These are phyloP conservation scores for Penicillium brasilianum DNA, from an alignment of 2,329 filamentous ascomycete genomes.

Conservation along the genomic window DNA sequence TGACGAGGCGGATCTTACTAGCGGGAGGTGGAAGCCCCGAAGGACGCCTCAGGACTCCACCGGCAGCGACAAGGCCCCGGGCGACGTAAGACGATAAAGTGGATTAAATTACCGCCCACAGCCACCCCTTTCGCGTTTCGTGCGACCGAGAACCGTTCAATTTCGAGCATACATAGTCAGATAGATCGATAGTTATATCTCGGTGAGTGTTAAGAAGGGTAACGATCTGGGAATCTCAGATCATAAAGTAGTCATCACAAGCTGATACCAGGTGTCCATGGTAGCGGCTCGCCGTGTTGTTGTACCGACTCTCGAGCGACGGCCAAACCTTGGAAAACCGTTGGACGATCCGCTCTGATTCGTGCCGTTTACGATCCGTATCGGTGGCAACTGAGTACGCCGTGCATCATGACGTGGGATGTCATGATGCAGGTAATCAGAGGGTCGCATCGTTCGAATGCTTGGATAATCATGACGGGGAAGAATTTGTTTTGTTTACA, in stretches of 20 bases:
- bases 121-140: not conserved
- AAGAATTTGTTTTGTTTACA: not conserved
- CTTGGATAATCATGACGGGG: not conserved
- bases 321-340: not conserved
- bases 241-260: not conserved
- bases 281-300: not conserved
- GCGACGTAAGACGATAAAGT: not conserved
- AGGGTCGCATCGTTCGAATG: not conserved
- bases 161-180: not conserved
- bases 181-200: not conserved
- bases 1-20: not conserved
- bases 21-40: not conserved
- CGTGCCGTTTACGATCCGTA: not conserved
- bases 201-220: not conserved
- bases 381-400: slow-evolving; percentile 22
- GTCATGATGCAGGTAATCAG: not conserved
- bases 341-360: slow-evolving; percentile 6
- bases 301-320: no score
- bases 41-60: slow-evolving; percentile 8
- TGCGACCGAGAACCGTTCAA: not conserved
- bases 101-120: not conserved
- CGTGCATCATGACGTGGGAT: slow-evolving; percentile 16
- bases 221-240: not conserved
- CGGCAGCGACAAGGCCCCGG: slow-evolving; percentile 8
- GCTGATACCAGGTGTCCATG: not conserved